Evolutionary conservation across 345 rosid genomes (phyloP).

Genomic region (Eucalyptus urophylla): DNA sequence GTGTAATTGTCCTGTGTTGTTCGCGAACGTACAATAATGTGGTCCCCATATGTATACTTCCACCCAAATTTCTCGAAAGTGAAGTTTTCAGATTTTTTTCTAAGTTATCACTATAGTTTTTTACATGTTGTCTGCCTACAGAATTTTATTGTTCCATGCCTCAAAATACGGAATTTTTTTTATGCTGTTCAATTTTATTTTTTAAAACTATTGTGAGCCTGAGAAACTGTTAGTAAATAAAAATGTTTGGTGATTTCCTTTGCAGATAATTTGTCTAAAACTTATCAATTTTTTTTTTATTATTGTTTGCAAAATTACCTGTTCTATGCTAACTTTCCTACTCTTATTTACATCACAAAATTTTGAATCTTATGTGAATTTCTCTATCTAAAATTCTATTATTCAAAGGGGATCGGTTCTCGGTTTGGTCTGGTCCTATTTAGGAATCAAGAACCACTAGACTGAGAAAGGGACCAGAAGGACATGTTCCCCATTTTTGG

Average conservation of each 20-base stretch:
- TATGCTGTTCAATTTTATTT: not conserved
- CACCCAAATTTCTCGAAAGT: not conserved
- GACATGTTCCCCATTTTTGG: too few relatives aligned
- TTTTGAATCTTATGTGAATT: not conserved
- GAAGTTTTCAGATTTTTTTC: not conserved
- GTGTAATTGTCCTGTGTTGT: not conserved
- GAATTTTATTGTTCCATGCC: not conserved
- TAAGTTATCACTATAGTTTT: not conserved
- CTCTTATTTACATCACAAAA: not conserved
- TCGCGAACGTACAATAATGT: not conserved
- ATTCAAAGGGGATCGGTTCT: too few relatives aligned
- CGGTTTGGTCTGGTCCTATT: accelerated
- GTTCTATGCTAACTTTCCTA: not conserved
- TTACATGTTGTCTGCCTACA: not conserved
- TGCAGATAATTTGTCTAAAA: not conserved
- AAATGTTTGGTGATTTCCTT: not conserved
- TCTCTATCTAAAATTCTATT: not conserved
- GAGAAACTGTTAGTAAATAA: not conserved
- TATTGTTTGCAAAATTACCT: not conserved
- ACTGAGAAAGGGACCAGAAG: accelerated
- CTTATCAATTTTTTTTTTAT: accelerated
- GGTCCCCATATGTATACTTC: not conserved
- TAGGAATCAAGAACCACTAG: too few relatives aligned
- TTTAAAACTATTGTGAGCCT: not conserved
- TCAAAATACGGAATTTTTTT: not conserved